These are phyloP conservation scores for Chytridium lagenaria DNA, from an alignment of 371 early-diverging fungal species.

Conservation along the genomic window DNA sequence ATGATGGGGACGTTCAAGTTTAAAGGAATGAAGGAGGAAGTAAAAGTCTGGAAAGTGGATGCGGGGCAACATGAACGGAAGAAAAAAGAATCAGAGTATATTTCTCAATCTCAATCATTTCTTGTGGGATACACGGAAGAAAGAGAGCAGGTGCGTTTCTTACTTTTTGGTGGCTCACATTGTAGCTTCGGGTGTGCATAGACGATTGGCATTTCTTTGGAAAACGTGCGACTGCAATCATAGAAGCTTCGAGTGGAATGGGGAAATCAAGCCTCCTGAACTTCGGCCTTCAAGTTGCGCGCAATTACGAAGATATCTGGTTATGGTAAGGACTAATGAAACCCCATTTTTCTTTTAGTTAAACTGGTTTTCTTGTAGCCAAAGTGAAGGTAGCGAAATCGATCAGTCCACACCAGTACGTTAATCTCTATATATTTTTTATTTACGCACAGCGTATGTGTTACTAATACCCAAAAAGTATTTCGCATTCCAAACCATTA, in stretches of 20 bases:
- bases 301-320: background rate
- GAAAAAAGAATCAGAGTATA: background rate
- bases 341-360: no score
- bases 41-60: background rate
- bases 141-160: background rate
- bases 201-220: background rate
- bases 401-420: slow-evolving; percentile 6
- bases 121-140: slow-evolving; percentile 12
- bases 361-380: background rate
- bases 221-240: background rate
- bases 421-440: background rate
- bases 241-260: slow-evolving; percentile 9
- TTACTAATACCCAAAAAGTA: background rate
- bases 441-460: no score
- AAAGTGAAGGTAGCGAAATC: slow-evolving; percentile 9
- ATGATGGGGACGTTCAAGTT: background rate
- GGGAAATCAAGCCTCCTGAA: background rate
- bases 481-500: slow-evolving; percentile 11
- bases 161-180: no score
- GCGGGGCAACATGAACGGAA: background rate
- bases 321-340: slow-evolving; percentile 9
- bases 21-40: background rate
- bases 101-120: background rate
- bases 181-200: slow-evolving; percentile 1
- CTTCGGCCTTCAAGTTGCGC: background rate